These are phyloP conservation scores for Nicotiana obtusifolia DNA, from an alignment of 257 asterid species.

Conservation along the genomic window DNA sequence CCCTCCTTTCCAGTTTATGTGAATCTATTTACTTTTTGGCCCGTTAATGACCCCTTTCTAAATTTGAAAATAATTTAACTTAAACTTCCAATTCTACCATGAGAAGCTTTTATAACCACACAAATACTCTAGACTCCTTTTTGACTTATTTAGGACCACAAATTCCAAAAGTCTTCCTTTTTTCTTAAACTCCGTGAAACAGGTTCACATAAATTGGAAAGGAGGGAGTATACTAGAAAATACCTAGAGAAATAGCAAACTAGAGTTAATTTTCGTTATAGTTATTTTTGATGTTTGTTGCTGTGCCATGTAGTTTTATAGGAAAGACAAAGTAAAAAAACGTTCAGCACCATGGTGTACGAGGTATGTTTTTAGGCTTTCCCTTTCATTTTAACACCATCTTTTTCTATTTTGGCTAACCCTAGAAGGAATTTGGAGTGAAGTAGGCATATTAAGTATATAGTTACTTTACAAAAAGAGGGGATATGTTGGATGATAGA, in stretches of 20 bases:
- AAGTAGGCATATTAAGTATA: not conserved
- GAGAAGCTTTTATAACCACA: too few relatives aligned
- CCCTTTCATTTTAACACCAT: not conserved
- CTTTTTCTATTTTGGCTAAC: not conserved
- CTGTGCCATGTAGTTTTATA: not conserved
- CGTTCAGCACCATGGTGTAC: not conserved
- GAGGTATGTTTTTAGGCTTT: not conserved
- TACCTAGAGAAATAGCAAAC: not conserved
- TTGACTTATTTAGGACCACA: too few relatives aligned
- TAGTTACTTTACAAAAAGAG: not conserved
- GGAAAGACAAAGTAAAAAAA: not conserved
- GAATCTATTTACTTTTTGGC: too few relatives aligned
- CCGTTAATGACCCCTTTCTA: too few relatives aligned
- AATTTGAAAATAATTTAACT: too few relatives aligned
- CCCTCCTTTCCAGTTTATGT: too few relatives aligned
- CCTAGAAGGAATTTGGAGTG: not conserved
- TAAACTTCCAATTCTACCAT: too few relatives aligned
- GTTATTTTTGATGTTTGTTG: not conserved
- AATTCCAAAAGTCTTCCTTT: too few relatives aligned
- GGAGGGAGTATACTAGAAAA: not conserved
- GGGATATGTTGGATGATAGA: not conserved
- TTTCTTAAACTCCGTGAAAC: too few relatives aligned
- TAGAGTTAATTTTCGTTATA: not conserved
- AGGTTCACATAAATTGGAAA: too few relatives aligned
- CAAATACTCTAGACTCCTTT: too few relatives aligned